Base-by-base conservation (phyloP, 352 stramenopile species). In the Phytophthora macrochlamydospora region DNA sequence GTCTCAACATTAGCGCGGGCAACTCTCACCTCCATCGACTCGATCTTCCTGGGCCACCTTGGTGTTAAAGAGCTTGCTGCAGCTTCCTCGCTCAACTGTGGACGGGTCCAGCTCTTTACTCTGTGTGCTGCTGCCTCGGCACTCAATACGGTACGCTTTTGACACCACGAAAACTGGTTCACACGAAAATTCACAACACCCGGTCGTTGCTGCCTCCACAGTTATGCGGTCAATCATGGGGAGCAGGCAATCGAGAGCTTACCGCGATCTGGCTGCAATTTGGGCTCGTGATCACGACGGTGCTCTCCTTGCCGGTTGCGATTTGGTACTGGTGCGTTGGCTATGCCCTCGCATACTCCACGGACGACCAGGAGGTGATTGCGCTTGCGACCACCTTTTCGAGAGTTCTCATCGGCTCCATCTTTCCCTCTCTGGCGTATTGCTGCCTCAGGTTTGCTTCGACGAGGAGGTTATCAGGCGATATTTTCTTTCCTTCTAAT, bases 261-360 rank as follows among this genome's bases (percentile, higher is more conserved):
- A 91, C 76, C n/a, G 85, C 82, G 45, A 70, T 91, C 18, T 93
- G 83, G 83, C 73, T 91, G 28, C 85, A 93, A 63, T 85, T 91
- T 49, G 85, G 79, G 2, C 58, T 91, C 11, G 32, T 89, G 32
- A 66, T 91, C 60, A 83, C 81, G 31, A 83, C 61, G 11, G 49
- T 85, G 37, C 66, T 91, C 50, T 86, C 79, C 0, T 54, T 90
- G 1, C 83, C 81, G 1, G 81, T 92, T 7, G 68, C 81, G 14
- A 35, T 83, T n/a, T 92, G 81, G 81, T 92, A 91, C 56, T 93
- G 85, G 81, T 87, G 73, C 54, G 56, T 91, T 55, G 74, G 67
- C 11, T 84, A 72, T 43, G 69, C 89, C 51, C 78, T 93, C 48
- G 65, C 83, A 59, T 85, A 81, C 62, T 85, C 82, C 14, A 93